phyloP scores from a whole-genome alignment of 1,284 basidiomycete species.

The Microbotryum lychnidis-dioicae region DNA sequence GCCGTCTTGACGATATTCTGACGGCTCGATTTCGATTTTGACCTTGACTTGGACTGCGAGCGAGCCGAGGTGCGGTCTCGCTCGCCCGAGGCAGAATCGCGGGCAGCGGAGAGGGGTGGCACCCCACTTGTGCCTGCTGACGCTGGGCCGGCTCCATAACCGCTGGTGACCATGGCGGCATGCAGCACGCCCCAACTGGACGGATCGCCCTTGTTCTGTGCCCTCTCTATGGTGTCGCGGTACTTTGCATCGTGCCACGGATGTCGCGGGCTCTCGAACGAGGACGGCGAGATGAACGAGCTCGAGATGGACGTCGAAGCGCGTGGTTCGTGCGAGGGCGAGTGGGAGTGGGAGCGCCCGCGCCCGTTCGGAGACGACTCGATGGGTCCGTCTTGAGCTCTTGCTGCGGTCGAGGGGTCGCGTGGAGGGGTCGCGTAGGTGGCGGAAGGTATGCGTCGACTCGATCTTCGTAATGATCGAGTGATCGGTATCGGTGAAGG shows the following conservation, averaged over 20 bases:
- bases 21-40: not conserved
- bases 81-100: not conserved
- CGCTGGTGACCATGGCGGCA: not conserved
- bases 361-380: not conserved
- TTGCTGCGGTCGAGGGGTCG: not conserved
- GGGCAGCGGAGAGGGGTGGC: not conserved
- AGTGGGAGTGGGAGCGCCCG: too few species aligned
- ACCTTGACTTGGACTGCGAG: not conserved
- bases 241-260: not conserved
- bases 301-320: not conserved
- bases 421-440: not conserved
- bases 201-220: slow-evolving; percentile 5
- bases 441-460: not conserved
- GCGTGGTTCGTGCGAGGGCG: not conserved
- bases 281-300: too few species aligned
- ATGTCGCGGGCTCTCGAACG: not conserved
- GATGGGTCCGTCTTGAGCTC: not conserved
- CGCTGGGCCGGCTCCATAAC: not conserved
- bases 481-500: too few species aligned
- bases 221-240: slow-evolving; percentile 7
- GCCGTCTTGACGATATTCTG: not conserved
- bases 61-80: not conserved
- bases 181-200: slow-evolving; percentile 10
- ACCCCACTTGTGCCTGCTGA: too few species aligned
- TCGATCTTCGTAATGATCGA: not conserved